Conservation (phyloP, 306 rosid genomes). For the Luffa aegyptiaca region DNA sequence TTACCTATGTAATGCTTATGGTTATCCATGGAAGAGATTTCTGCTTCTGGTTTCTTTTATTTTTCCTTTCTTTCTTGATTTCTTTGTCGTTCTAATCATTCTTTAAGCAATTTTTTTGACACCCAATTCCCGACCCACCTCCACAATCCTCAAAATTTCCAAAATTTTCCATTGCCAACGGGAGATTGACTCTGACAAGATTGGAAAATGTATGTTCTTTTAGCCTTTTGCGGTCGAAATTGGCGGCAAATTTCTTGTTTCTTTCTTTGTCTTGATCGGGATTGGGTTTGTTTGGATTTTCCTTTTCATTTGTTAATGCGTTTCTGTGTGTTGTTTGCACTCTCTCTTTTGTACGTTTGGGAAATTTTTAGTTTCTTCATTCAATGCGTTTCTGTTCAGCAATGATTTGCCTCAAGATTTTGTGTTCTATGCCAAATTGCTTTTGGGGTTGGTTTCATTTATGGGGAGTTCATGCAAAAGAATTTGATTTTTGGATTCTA, state of each 20-base stretch:
- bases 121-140: neutral
- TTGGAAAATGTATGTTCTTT: slow-evolving; percentile 1
- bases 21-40: slow-evolving; percentile 13
- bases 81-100: neutral
- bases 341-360: neutral
- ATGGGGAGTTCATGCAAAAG: neutral
- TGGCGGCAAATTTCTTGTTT: neutral
- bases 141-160: neutral
- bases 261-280: slow-evolving; percentile 1
- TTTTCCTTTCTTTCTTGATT: slow-evolving; percentile 6
- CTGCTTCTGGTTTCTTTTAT: slow-evolving; percentile 1
- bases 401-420: neutral
- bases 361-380: neutral
- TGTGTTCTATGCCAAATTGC: neutral
- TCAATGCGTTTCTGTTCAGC: neutral
- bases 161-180: neutral
- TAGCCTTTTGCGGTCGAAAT: neutral
- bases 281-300: neutral
- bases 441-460: neutral
- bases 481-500: neutral
- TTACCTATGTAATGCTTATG: slow-evolving; percentile 28
- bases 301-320: neutral
- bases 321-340: neutral
- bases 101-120: neutral
- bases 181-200: neutral